Base-by-base conservation (phyloP, 2,329 filamentous ascomycete genomes). In the Cryphonectria carpinicola region DNA sequence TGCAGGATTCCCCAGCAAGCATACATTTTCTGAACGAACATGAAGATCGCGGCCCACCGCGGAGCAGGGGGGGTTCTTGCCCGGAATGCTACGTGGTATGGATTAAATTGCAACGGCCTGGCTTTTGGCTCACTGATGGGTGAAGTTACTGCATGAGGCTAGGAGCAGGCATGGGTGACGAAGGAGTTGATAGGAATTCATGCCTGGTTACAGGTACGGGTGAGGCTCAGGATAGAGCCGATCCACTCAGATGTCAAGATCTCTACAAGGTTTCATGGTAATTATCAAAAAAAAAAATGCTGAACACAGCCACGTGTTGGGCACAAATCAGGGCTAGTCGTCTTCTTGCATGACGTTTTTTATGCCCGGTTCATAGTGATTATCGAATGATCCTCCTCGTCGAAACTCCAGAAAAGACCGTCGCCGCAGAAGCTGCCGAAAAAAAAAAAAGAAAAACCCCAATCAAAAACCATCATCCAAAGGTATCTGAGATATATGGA, bases 211-310 rank as follows among this genome's bases (percentile, higher is more conserved):
- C 46, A 22, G 46, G 46, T 49, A 49, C 46, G 46, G 25, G 25
- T 58, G 54, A 58, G 54, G 13, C 54, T 58, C 54, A 58, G 25
- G 19, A 58, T 8, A 58, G 54, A 58, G 54, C 54, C 54, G 25
- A 58, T 19, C 54, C 54, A 58, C 25, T 58, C 25, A 19, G 14
- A 58, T 58, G 54, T 58, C 14, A 32, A 58, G 25, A 32, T 19
- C 17, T 58, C 25, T 35, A 19, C 25, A 58, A 58, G 54, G 54
- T 32, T 58, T 58, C 54, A 6, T 32, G 61, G n/a, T 39, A 32
- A 4, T 32, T 32, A 43, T 25, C 61, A 64, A 8, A 64, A 64
- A 28, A 39, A 64, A 8, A 64, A 64, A 28, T 7, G 8, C 13
- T 39, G n/a, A 25, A 14, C 35, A n/a, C n/a, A 46, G 61, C 61